Evolutionary conservation across 2,329 filamentous ascomycete genomes (phyloP), one percentile per base, ranked within the genome.

Genomic region (Coniochaeta hoffmannii): DNA sequence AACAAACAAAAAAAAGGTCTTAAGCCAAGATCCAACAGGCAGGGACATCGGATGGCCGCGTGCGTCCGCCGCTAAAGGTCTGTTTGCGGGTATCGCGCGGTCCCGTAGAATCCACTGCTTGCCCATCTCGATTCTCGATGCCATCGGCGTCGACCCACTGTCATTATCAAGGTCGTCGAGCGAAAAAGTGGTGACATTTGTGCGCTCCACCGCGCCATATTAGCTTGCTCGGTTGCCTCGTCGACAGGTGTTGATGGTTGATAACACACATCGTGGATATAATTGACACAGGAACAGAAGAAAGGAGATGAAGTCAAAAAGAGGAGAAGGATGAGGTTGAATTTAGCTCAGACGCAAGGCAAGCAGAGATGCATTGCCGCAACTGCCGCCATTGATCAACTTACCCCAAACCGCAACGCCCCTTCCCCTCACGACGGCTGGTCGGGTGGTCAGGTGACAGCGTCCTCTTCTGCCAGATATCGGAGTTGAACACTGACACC

Each of bases 241-340:
- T 32, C 49, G 49, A 50, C 28, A n/a, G 31, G n/a, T 34, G 19
- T 50, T 26, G 28, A 32, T 5, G n/a, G 19, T 41, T 22, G 24
- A 9, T 11, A 9, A 50, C n/a, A 4, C 28, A 15, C 15, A 15
- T 28, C n/a, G 50, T 14, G 38, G 17, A 44, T 6, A 24, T 5
- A 26, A 15, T 8, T 12, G 19, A 19, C 15, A 19, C 14, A 46
- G 1, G 28, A 22, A 24, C 17, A 17, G 12, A n/a, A 10, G 22
- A 22, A 9, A 53, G 32, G 5, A 32, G n/a, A 12, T 36, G 22
- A 22, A 50, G 8, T n/a, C 31, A n/a, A 8, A 22, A 38, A 44
- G 31, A 46, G 2, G 34, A 58, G 38, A 52, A 57, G 51, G 58
- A 55, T 59, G 58, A 56, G 53, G 58, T 59, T 53, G 50, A 57